Evolutionary conservation across 163 green algal genomes (phyloP).

Genomic region (Smithsoniella earleae): DNA sequence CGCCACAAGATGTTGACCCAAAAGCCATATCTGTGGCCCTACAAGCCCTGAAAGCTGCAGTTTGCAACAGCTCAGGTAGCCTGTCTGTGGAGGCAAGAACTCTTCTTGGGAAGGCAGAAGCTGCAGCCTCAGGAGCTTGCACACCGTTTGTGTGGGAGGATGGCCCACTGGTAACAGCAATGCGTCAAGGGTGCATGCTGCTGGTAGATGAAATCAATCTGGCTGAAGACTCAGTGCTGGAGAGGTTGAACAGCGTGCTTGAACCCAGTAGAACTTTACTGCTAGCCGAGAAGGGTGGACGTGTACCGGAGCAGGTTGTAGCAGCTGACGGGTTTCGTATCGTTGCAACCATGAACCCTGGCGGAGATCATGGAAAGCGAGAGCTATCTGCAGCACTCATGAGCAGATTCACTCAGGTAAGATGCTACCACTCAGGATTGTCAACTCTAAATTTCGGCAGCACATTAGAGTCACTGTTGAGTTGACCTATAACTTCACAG

Average conservation of each 20-base stretch:
- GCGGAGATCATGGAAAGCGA: constrained; percentile 98
- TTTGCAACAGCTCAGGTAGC: background rate
- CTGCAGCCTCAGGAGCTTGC: constrained; percentile 43
- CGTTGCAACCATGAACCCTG: constrained; percentile 98
- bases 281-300: constrained; percentile 87
- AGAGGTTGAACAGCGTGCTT: constrained; percentile 94
- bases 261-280: constrained; percentile 73
- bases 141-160: constrained; percentile 94
- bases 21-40: background rate
- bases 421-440: too few relatives aligned
- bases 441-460: too few relatives aligned
- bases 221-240: constrained; percentile 93
- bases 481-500: too few relatives aligned
- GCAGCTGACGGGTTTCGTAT: constrained; percentile 76
- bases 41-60: background rate
- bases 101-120: constrained; percentile 33
- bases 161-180: constrained; percentile 89
- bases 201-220: constrained; percentile 97
- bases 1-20: background rate
- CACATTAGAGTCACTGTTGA: too few relatives aligned
- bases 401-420: constrained; percentile 83
- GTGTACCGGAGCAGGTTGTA: constrained; percentile 70
- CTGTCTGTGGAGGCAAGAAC: background rate
- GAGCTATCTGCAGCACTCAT: constrained; percentile 91
- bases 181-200: constrained; percentile 84